Base-by-base conservation (phyloP, 169 alveolate genomes). In the Plasmodium gonderi region DNA sequence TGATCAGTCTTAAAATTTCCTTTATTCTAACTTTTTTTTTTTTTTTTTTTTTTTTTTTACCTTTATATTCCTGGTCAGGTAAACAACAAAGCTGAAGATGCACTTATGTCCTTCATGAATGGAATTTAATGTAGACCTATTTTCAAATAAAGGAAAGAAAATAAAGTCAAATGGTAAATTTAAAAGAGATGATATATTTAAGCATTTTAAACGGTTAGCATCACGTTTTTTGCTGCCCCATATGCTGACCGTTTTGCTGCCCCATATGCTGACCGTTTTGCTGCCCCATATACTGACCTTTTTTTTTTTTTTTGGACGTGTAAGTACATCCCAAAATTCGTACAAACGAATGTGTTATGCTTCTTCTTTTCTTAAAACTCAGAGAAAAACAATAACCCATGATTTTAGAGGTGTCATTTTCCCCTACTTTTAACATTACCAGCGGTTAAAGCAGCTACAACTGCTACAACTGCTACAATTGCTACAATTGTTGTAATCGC, bases 31-130 rank as follows among this genome's bases (percentile, higher is more conserved):
- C 20, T 0, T 40, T 45, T 31, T 82, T 20, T 51, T 68, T 67
- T 33, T 1, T 26, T 11, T 1, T 68, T 0, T 68, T 31, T 9
- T 2, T 42, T 17, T 20, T 29, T 17, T 11, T 9, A 68, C 47
- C 40, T 80, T 74, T 51, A 54, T 26, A 54, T 54, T 9, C 54
- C 36, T 68, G 44, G 72, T 47, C 69, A 85, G 92, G 79, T 65
- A 54, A 91, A 91, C 29, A 69, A 91, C 2, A 85, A 81, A 64
- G 92, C 64, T 20, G 95, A 91, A 38, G 95, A 91, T 80, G 95
- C 95, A 11, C 75, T 91, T 20, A 91, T 91, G 36, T 91, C 95
- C 20, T 91, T 91, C 33, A 91, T 91, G 95, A 91, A 68, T 91
- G 94, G 94, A 72, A 40, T 45, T 26, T 89, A 89, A 60, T 20